Conservation (phyloP, 768 basidiomycete species). For the Dioszegia crocea region DNA sequence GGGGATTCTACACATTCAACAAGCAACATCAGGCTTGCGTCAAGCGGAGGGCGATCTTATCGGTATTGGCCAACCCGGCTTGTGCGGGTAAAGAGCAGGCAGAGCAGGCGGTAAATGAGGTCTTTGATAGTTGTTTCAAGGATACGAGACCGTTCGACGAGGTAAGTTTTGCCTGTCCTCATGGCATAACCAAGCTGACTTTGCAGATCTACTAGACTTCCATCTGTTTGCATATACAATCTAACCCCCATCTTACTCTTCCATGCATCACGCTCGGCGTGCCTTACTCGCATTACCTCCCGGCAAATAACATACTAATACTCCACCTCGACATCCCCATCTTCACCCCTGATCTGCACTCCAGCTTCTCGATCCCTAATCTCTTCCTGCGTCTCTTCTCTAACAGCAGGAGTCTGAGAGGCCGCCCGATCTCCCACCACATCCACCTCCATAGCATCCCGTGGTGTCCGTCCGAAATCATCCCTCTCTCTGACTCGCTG, state of each 20-base stretch:
- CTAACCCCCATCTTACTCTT: too few species aligned
- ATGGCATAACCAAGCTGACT: neutral
- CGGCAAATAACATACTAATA: conserved; percentile 14
- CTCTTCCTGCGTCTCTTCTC: conserved; percentile 2
- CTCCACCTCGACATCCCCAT: conserved; percentile 43
- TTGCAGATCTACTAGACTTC: conserved; percentile 4
- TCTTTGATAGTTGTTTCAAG: conserved; percentile 92
- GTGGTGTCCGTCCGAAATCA: conserved; percentile 28
- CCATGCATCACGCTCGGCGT: neutral
- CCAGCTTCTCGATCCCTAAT: conserved; percentile 19
- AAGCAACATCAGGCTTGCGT: conserved; percentile 97
- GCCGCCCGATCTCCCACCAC: neutral
- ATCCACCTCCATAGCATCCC: conserved; percentile 24
- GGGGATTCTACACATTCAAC: conserved; percentile 73
- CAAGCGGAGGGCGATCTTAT: conserved; percentile 75
- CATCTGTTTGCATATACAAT: too few species aligned
- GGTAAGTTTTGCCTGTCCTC: conserved; percentile 53
- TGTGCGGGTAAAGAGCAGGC: conserved; percentile 74
- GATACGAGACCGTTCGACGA: conserved; percentile 98
- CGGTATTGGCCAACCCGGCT: conserved; percentile 72
- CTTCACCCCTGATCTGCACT: conserved; percentile 35
- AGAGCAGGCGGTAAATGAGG: conserved; percentile 87
- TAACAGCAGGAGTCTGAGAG: neutral
- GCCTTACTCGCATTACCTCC: neutral
- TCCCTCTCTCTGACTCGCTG: conserved; percentile 7